phyloP scores from a whole-genome alignment of 179 eudicot genomes.

The Nepenthes alata region DNA sequence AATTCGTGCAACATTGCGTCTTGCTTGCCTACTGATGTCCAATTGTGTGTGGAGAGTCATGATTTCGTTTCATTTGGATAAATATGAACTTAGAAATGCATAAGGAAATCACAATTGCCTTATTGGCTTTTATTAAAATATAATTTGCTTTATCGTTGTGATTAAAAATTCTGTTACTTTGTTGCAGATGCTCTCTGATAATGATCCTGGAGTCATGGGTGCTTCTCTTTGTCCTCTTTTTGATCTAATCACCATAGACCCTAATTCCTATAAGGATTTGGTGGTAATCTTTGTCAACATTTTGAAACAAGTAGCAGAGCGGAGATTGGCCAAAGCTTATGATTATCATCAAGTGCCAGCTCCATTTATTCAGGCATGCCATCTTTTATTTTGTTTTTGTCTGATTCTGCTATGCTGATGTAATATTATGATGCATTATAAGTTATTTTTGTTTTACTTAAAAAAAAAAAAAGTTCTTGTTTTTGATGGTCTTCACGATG shows the following conservation, averaged over 20 bases:
- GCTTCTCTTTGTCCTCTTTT: slow-evolving; percentile 85
- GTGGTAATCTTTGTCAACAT: slow-evolving; percentile 85
- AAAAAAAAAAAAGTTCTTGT: background rate
- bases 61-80: no score
- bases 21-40: no score
- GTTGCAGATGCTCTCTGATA: slow-evolving; percentile 82
- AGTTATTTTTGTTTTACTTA: background rate
- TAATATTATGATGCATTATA: background rate
- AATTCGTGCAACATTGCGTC: no score
- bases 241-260: slow-evolving; percentile 65
- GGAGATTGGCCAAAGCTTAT: slow-evolving; percentile 83
- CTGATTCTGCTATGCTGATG: background rate
- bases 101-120: no score
- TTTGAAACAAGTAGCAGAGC: slow-evolving; percentile 90
- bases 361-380: slow-evolving; percentile 84
- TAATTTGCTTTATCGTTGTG: background rate
- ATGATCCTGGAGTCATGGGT: slow-evolving; percentile 98
- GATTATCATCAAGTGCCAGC: slow-evolving; percentile 99
- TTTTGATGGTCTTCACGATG: background rate
- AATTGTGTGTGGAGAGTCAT: no score
- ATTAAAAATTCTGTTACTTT: background rate
- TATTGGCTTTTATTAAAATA: background rate
- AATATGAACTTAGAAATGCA: no score
- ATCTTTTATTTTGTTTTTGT: background rate
- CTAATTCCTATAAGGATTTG: slow-evolving; percentile 66